Evolutionary conservation across 2,329 filamentous ascomycete genomes (phyloP), one percentile per base, ranked within the genome.

Genomic region (Ramularia endophylla): DNA sequence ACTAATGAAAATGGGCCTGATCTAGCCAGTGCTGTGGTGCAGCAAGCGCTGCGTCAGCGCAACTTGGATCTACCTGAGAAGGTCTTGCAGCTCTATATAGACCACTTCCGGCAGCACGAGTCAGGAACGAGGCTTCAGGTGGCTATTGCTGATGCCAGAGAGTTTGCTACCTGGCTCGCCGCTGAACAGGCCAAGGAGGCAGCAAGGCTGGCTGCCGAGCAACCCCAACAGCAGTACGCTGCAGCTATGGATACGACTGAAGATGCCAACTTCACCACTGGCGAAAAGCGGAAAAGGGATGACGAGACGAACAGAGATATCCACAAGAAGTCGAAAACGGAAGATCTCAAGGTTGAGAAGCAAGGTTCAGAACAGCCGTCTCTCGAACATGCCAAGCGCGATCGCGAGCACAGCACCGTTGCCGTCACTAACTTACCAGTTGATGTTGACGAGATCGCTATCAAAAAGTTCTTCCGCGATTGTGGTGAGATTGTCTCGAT

Each of bases 51-150:
- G 50, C 67, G 71, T 44, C 66, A 73, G 43, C 70, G 72, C 33
- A 76, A 74, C 2, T 65, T 92, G 13, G 85, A 92, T 59, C 85
- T 81, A 75, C 85, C 86, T 0, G 85, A 89, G 57, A 81, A 80
- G 54, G 69, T 89, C 22, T 69, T 89, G 51, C 81, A 87, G 40
- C 73, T 87, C 33, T 89, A 85, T 54, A 64, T 83, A 33, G 78
- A 81, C 45, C 85, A 90, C 60, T 95, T 89, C 61, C 88, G 94
- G 61, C 87, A 94, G 56, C 89, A 95, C 56, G 90, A 95, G 63
- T 78, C 81, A 40, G 81, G 86, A 1, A 74, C 84, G 18, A 81
- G 81, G 36, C 72, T 95, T 6, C 82, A 88, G 41, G 73, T 74
- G 50, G 87, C 85, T 4, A 72, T 86, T 12, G 80, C 94, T 48